A percentile compares a stretch with the other conserved stretches of the same genome.
Conservation (phyloP, 768 basidiomycete species). For the Atractiella rhizophila region DNA sequence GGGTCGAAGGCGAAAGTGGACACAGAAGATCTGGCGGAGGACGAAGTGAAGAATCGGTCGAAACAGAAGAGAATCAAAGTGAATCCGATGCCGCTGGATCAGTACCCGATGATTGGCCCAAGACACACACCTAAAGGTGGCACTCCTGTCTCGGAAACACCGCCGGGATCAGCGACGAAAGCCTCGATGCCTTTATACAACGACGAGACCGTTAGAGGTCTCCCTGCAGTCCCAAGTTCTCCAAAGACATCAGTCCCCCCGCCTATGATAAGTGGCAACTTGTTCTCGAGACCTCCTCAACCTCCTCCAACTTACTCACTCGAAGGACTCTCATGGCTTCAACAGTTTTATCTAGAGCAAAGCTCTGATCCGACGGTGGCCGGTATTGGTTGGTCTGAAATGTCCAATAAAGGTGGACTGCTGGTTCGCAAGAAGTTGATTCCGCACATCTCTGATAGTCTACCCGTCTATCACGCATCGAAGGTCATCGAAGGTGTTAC, state of each 20-base stretch:
- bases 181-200: no score
- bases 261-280: no score
- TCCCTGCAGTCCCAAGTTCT: no score
- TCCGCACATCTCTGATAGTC: conserved; percentile 46
- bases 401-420: conserved; percentile 45
- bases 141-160: no score
- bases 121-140: no score
- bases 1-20: conserved; percentile 63
- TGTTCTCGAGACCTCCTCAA: conserved; percentile 2
- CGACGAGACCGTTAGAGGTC: no score
- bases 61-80: conserved; percentile 72
- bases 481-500: conserved; percentile 82
- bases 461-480: conserved; percentile 64
- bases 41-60: conserved; percentile 55
- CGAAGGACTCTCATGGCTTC: conserved; percentile 55
- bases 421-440: conserved; percentile 52
- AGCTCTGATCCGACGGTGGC: conserved; percentile 26
- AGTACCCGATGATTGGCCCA: conserved; percentile 30
- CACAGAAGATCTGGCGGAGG: conserved; percentile 60
- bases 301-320: conserved; percentile 54
- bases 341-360: conserved; percentile 36
- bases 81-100: conserved; percentile 66
- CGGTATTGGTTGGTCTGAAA: conserved; percentile 43
- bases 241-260: no score
- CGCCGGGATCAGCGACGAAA: no score